Evolutionary conservation across 75 land plant genomes (phyloP), one percentile per base, ranked within the genome.

Genomic region (Selaginella tamariscina): DNA sequence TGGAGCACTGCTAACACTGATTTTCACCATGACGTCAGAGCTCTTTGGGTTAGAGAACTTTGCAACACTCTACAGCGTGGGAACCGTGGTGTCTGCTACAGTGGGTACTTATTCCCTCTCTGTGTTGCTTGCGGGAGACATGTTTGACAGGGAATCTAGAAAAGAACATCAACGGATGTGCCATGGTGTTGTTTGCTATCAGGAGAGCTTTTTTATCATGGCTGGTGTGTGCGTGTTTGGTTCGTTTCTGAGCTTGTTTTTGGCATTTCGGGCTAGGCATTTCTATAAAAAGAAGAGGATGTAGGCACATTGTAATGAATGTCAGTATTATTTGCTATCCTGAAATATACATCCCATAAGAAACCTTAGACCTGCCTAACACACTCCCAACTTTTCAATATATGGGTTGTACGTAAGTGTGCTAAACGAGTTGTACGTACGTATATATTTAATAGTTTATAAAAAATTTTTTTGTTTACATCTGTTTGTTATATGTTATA

Each of bases 31-130:
- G 21, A 81, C 79, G 1, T 85, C 91, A 0, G 91, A 87, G 70
- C 2, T 87, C 2, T 87, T 87, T 68, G 91, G 91, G n/a, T 76
- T 87, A 27, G 76, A 75, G 44, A 70, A 85, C 76, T 87, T 81
- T 71, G 74, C 83, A 5, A 85, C 86, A 0, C 57, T 87, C 1
- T 77, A 70, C 60, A 87, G 81, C 62, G 74, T 79, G 24, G 82
- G 72, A 32, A 68, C 59, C 28, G 44, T 76, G 33, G 88, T n/a
- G n/a, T n/a, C 85, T 0, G 78, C 81, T 33, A 88, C 91, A 13
- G 27, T 87, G 1, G 91, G 85, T 0, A 68, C 78, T 2, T 83
- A 82, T 62, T 0, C 82, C 0, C 72, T 87, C 29, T 85, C 84
- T 8, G 90, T 82, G 20, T 69, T 66, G 55, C 67, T 85, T 28